These are phyloP conservation scores for Suillus discolor DNA, from an alignment of 768 basidiomycete species.

Conservation along the genomic window DNA sequence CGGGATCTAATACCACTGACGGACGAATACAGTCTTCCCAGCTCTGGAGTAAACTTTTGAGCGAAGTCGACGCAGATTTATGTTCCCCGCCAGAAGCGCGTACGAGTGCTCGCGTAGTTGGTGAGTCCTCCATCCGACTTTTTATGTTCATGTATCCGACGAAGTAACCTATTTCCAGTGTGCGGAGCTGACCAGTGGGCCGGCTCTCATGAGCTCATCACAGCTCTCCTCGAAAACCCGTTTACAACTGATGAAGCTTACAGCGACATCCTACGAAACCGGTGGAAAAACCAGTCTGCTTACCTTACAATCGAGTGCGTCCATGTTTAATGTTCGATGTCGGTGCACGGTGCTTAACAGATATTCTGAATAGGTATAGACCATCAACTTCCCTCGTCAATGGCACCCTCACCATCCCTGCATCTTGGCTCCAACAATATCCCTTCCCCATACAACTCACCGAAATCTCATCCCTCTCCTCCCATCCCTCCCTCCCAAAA, in stretches of 20 bases:
- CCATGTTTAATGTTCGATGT: background rate
- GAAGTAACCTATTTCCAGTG: slow-evolving; percentile 41
- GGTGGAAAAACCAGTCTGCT: slow-evolving; percentile 47
- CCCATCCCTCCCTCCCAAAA: slow-evolving; percentile 18
- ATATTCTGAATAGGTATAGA: slow-evolving; percentile 21
- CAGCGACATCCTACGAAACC: slow-evolving; percentile 43
- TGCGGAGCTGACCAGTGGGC: slow-evolving; percentile 58
- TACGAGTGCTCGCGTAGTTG: slow-evolving; percentile 47
- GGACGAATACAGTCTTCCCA: slow-evolving; percentile 34
- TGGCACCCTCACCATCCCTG: slow-evolving; percentile 43
- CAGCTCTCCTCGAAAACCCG: slow-evolving; percentile 72
- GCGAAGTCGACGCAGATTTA: slow-evolving; percentile 32
- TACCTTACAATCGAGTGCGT: slow-evolving; percentile 31
- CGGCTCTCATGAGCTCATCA: slow-evolving; percentile 58
- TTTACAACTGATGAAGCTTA: slow-evolving; percentile 55
- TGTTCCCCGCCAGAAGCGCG: slow-evolving; percentile 32
- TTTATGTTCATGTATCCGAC: slow-evolving; percentile 5
- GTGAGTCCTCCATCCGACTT: slow-evolving; percentile 36
- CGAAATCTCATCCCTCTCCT: slow-evolving; percentile 35
- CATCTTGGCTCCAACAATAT: slow-evolving; percentile 61
- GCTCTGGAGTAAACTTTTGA: slow-evolving; percentile 51
- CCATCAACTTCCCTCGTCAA: slow-evolving; percentile 19
- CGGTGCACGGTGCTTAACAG: background rate
- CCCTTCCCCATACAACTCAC: slow-evolving; percentile 49
- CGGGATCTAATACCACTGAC: slow-evolving; percentile 19